Percentiles rank a stretch among this genome's conserved stretches.
Evolutionary conservation across 1,284 basidiomycete species (phyloP).

Genomic region (Boletellus deceptivus): DNA sequence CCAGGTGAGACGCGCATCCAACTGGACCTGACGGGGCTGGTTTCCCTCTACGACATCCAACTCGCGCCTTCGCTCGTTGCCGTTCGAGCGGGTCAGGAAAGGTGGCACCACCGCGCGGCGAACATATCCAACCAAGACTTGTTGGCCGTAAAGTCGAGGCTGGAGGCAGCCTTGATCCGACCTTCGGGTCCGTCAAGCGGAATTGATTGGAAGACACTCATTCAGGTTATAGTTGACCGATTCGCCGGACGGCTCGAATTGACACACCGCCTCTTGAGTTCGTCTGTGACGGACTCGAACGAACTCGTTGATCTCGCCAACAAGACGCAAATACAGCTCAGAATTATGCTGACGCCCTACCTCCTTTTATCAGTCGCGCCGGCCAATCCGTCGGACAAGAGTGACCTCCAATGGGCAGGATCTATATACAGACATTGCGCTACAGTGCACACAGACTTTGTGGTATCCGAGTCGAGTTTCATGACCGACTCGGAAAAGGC

Average conservation of each 20-base stretch:
- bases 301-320: constrained; percentile 7
- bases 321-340: constrained; percentile 19
- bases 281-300: background rate
- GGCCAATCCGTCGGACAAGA: background rate
- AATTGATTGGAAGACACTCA: constrained; percentile 43
- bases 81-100: constrained; percentile 24
- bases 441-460: constrained; percentile 33
- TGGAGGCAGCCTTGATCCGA: constrained; percentile 23
- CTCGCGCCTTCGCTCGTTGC: constrained; percentile 28
- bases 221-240: constrained; percentile 41
- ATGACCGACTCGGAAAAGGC: constrained; percentile 39
- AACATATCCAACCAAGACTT: constrained; percentile 27
- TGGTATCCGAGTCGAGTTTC: constrained; percentile 10
- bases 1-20: constrained; percentile 36
- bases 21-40: constrained; percentile 29
- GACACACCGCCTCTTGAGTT: constrained; percentile 36
- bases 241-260: constrained; percentile 43
- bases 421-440: constrained; percentile 30
- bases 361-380: constrained; percentile 5
- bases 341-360: constrained; percentile 22
- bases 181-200: constrained; percentile 27
- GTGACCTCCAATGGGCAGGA: constrained; percentile 21
- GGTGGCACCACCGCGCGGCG: constrained; percentile 27
- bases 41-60: constrained; percentile 36
- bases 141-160: constrained; percentile 8